Evolutionary conservation across 495 filamentous ascomycete species (phyloP), one percentile per base, ranked within the genome.

Genomic region (Aeminium ludgeri): DNA sequence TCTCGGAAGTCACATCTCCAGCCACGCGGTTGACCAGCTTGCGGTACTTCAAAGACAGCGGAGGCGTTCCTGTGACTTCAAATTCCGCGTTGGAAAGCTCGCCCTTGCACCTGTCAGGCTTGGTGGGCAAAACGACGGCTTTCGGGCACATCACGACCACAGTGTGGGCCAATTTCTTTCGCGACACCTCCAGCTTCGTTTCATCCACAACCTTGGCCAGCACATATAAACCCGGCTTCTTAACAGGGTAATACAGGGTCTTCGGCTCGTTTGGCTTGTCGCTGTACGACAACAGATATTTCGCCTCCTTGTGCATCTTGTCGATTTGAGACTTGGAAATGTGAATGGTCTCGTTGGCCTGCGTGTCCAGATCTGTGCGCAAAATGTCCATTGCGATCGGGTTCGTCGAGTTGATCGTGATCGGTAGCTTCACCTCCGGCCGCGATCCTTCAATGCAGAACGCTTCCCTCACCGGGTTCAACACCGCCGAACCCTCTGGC

Each of bases 31-130:
- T 86, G 40, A 94, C 74, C 23, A 73, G 75, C 30, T 81, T 77
- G 48, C 80, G 87, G 53, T 96, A 97, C 51, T 81, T 83, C 45
- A 96, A 76, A 55, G 83, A 81, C 41, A 97, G 62, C n/a, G 89
- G 89, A 10, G 89, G 81, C 1, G 85, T 85, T 15, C 87, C 89
- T 52, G 84, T 73, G 2, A 95, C 81, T 45, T 82, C 72, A 11
- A 97, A 59, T 20, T 74, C 62, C 27, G 95, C 58, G 52, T 94
- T 76, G 2, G 89, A 95, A 17, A 96, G 64, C 45, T 96, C 89
- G 20, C 81, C 80, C 32, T 72, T 67, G 53, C 89, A 97, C 46
- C 74, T 77, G 42, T 83, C 65, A 1, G 69, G 63, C 20, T 67
- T 63, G 0, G 75, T 65, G 7, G 71, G 67, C 30, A 71, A 76